A percentile compares a stretch with the other conserved stretches of the same genome.
Evolutionary conservation across 441 rosid genomes (phyloP).

Genomic region (Isatis lusitanica): DNA sequence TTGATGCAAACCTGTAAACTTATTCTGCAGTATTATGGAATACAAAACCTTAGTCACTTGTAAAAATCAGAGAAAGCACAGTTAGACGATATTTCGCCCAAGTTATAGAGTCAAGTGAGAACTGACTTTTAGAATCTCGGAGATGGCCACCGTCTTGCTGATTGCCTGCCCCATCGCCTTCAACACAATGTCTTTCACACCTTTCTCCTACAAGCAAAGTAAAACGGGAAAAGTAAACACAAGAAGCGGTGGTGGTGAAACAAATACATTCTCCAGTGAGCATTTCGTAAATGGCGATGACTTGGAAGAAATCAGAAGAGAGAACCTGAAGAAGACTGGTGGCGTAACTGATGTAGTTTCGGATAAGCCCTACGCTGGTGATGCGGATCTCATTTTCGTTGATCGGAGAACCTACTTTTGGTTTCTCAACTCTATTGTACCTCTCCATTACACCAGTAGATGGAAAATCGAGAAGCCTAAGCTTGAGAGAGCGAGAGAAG

Average conservation of each 20-base stretch:
- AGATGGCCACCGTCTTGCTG: constrained; percentile 85
- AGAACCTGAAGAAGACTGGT: constrained; percentile 79
- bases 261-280: background rate
- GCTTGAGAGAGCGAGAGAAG: constrained; percentile 6
- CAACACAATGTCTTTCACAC: constrained; percentile 68
- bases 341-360: constrained; percentile 90
- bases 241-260: background rate
- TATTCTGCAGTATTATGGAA: constrained; percentile 49
- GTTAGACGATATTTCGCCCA: background rate
- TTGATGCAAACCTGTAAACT: constrained; percentile 79
- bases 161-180: constrained; percentile 98
- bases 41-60: constrained; percentile 16
- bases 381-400: constrained; percentile 96
- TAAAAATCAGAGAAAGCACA: background rate
- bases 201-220: constrained; percentile 55
- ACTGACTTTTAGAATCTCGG: constrained; percentile 79
- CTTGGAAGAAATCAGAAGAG: background rate
- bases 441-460: constrained; percentile 61
- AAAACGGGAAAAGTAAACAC: background rate
- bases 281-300: background rate
- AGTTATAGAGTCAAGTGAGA: background rate
- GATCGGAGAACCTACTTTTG: constrained; percentile 69
- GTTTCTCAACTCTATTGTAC: constrained; percentile 86
- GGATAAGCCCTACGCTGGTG: constrained; percentile 77
- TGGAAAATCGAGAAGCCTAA: constrained; percentile 6